A percentile compares a stretch with the other conserved stretches of the same genome.
phyloP scores from a whole-genome alignment of 129 eudicot species.

The Tagetes erecta region DNA sequence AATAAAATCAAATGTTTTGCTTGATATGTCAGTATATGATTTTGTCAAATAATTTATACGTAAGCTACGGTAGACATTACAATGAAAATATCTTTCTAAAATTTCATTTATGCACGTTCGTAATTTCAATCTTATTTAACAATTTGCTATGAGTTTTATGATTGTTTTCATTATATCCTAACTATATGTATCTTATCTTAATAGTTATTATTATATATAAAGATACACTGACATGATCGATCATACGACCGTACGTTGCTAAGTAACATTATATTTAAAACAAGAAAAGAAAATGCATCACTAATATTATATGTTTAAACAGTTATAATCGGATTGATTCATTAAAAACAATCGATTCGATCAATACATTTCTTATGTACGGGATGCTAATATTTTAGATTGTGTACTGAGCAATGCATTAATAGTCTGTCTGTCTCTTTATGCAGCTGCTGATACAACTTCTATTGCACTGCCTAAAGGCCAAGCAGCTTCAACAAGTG shows the following conservation, averaged over 20 bases:
- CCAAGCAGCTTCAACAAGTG: conserved; percentile 91
- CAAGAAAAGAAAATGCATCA: no score
- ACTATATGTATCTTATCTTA: background rate
- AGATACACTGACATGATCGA: background rate
- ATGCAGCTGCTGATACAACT: conserved; percentile 44
- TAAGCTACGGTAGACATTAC: background rate
- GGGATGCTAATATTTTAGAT: no score
- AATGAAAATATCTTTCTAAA: background rate
- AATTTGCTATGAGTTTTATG: background rate
- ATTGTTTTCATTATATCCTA: background rate
- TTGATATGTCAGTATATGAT: background rate
- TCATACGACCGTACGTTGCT: background rate
- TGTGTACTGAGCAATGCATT: background rate
- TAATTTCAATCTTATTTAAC: background rate
- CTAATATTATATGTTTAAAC: no score
- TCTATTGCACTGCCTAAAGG: conserved; percentile 90
- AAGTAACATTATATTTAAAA: no score
- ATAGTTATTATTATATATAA: background rate
- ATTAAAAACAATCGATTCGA: no score
- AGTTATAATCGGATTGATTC: no score
- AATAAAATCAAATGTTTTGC: background rate
- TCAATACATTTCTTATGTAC: no score
- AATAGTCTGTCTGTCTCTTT: background rate
- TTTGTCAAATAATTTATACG: background rate
- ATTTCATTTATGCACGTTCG: background rate